phyloP scores from a whole-genome alignment of 148 eudicot species.

The Rhododendron mucronatum region DNA sequence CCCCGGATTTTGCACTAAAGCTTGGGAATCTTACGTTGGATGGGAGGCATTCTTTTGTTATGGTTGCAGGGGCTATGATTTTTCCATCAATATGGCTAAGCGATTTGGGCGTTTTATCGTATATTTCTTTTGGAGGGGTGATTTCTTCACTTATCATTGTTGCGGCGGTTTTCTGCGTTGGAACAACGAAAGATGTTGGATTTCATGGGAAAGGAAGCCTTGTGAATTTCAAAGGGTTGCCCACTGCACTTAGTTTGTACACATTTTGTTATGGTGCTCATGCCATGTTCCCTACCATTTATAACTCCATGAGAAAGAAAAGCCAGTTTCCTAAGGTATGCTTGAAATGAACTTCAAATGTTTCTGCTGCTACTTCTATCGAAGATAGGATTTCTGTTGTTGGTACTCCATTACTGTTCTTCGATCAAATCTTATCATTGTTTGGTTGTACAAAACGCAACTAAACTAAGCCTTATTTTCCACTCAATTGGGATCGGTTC shows the following conservation, averaged over 20 bases:
- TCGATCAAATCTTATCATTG: no score
- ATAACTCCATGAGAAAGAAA: slow-evolving; percentile 40
- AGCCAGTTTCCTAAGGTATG: slow-evolving; percentile 36
- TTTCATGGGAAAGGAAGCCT: slow-evolving; percentile 36
- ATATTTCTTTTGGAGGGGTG: slow-evolving; percentile 41
- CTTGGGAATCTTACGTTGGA: slow-evolving; percentile 16
- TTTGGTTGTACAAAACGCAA: no score
- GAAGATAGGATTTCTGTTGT: background rate
- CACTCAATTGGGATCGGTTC: no score
- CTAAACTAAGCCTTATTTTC: no score
- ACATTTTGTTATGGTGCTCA: slow-evolving; percentile 48
- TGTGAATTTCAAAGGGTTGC: slow-evolving; percentile 33
- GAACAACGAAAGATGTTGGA: slow-evolving; percentile 37
- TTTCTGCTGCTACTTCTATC: background rate
- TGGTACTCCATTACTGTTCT: background rate
- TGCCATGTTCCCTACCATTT: slow-evolving; percentile 42
- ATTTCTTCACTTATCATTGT: slow-evolving; percentile 25
- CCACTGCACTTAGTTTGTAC: slow-evolving; percentile 44
- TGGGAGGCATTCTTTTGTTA: slow-evolving; percentile 31
- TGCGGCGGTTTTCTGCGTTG: slow-evolving; percentile 33
- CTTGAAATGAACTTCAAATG: background rate
- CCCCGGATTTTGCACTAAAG: slow-evolving; percentile 21
- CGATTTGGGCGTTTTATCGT: slow-evolving; percentile 34
- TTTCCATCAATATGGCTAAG: slow-evolving; percentile 44
- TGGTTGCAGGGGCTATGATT: slow-evolving; percentile 27